Percentiles rank a stretch among this genome's conserved stretches.
phyloP scores from a whole-genome alignment of 257 asterid genomes.

The Echites panduratus region DNA sequence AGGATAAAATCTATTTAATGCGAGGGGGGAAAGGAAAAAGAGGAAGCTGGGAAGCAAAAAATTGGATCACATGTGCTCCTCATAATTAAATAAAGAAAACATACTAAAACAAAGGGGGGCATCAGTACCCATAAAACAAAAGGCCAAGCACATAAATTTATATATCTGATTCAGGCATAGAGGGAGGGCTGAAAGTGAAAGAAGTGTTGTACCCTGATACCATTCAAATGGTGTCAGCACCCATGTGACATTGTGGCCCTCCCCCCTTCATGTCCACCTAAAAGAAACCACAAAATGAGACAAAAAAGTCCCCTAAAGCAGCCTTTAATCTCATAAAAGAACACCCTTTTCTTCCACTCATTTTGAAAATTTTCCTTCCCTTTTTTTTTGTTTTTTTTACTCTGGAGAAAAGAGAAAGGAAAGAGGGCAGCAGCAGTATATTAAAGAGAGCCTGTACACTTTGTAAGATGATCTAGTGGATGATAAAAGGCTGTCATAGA shows the following conservation, averaged over 20 bases:
- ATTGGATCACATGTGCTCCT: slow-evolving; percentile 22
- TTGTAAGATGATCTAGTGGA: slow-evolving; percentile 9
- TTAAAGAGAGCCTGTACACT: slow-evolving; percentile 2
- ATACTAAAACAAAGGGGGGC: slow-evolving; percentile 20
- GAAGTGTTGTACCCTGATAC: slow-evolving; percentile 29
- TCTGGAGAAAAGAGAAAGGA: not conserved
- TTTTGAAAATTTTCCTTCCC: not conserved
- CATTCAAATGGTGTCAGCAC: slow-evolving; percentile 32
- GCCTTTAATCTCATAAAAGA: slow-evolving; percentile 36
- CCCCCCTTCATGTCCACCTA: slow-evolving; percentile 35
- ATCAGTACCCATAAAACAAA: slow-evolving; percentile 31
- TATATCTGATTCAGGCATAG: slow-evolving; percentile 26
- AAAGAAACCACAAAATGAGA: slow-evolving; percentile 41
- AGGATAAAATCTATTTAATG: not conserved
- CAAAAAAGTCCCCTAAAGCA: slow-evolving; percentile 36
- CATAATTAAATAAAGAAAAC: slow-evolving; percentile 10
- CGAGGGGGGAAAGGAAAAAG: not conserved
- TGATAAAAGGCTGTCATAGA: slow-evolving; percentile 11
- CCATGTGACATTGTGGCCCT: slow-evolving; percentile 43
- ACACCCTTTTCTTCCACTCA: slow-evolving; percentile 18
- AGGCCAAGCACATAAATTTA: slow-evolving; percentile 27
- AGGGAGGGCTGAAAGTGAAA: slow-evolving; percentile 26
- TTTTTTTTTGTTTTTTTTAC: not conserved
- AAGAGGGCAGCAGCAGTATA: too few species aligned
- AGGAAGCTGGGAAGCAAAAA: not conserved